Conservation (phyloP, 2,329 filamentous ascomycete species). For the Fusarium nygamai region DNA sequence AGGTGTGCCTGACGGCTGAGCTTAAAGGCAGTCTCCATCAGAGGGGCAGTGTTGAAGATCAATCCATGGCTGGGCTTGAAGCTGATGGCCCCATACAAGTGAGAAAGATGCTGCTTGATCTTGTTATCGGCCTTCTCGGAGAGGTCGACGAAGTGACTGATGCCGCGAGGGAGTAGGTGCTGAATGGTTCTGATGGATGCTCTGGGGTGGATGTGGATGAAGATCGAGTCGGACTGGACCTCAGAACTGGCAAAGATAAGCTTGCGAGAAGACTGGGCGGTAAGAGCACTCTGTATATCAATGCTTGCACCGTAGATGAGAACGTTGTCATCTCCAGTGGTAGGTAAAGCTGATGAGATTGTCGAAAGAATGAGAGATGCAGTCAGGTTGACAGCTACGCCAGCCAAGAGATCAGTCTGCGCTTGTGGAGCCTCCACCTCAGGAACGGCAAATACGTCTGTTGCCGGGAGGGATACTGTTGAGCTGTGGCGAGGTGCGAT, state of each 20-base stretch:
- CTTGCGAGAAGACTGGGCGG: not conserved
- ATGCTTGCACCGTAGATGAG: not conserved
- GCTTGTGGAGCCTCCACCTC: accelerated
- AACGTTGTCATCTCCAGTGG: not conserved
- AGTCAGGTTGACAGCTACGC: not conserved
- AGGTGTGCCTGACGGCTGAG: not conserved
- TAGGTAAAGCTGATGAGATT: not conserved
- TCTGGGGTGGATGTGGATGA: not conserved
- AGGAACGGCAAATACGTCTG: accelerated
- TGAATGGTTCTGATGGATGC: not conserved
- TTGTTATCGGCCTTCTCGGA: not conserved
- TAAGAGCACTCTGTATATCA: not conserved
- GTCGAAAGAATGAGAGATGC: not conserved
- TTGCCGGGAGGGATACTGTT: not conserved
- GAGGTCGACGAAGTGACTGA: not conserved
- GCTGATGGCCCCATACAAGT: not conserved
- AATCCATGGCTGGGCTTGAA: not conserved
- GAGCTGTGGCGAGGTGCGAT: not conserved
- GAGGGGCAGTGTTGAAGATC: not conserved
- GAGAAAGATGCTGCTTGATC: not conserved
- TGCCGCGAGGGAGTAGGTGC: not conserved
- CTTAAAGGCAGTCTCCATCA: not conserved
- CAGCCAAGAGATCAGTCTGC: not conserved
- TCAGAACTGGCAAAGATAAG: not conserved
- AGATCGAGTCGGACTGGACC: not conserved